Conservation (phyloP, 2,329 filamentous ascomycete species). For the Monosporascus sp. region DNA sequence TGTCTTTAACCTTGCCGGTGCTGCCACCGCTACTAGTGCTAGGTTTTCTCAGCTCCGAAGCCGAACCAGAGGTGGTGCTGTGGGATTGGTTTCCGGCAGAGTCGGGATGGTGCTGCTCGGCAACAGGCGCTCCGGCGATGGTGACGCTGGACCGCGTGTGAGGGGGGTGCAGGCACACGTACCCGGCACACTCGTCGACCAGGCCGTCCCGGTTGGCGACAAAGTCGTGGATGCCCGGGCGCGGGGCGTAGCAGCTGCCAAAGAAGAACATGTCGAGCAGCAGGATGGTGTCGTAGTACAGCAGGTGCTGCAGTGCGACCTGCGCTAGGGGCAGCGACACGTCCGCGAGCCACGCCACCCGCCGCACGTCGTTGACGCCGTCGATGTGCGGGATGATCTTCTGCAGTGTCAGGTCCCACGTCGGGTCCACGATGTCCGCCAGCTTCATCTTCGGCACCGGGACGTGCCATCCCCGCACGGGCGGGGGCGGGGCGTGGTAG, state of each 20-base stretch:
- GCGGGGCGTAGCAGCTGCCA: conserved; percentile 81
- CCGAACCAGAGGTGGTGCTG: background rate
- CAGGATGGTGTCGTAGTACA: conserved; percentile 89
- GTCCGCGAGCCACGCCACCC: conserved; percentile 79
- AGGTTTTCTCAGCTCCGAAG: conserved; percentile 1
- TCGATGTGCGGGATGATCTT: conserved; percentile 83
- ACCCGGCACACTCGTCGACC: conserved; percentile 82
- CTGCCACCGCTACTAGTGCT: background rate
- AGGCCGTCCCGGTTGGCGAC: conserved; percentile 67
- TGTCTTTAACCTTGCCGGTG: background rate
- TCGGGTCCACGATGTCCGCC: conserved; percentile 57
- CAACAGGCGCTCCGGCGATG: background rate
- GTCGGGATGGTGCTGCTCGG: too few relatives aligned
- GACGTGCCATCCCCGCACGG: conserved; percentile 84
- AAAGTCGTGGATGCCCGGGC: conserved; percentile 73
- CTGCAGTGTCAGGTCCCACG: conserved; percentile 72
- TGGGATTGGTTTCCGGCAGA: too few relatives aligned
- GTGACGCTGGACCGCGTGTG: background rate
- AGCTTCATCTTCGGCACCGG: conserved; percentile 71
- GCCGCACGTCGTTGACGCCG: conserved; percentile 82
- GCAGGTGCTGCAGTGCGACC: conserved; percentile 79
- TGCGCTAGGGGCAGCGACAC: conserved; percentile 83
- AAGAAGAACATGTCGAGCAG: conserved; percentile 96
- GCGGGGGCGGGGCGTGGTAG: conserved; percentile 68
- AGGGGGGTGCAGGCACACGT: conserved; percentile 55